Percentiles rank a stretch among this genome's conserved stretches.
Conservation (phyloP, 2,329 filamentous ascomycete species). For the Erysiphe pulchra region DNA sequence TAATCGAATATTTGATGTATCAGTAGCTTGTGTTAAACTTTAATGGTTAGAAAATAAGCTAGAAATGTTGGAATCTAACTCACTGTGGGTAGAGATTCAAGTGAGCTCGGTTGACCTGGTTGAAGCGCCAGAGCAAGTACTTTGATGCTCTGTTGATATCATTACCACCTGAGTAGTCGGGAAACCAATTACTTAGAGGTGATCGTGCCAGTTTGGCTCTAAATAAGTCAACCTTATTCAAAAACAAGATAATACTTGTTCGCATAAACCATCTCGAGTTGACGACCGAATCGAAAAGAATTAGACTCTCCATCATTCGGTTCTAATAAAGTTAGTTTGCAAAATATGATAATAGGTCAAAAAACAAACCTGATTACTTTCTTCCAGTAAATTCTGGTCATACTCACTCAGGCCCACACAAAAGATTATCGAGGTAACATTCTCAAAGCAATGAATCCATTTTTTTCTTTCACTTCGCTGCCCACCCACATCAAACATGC, state of each 20-base stretch:
- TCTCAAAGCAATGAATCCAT: slow-evolving; percentile 99
- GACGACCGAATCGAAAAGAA: slow-evolving; percentile 93
- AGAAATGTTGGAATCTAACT: slow-evolving; percentile 16
- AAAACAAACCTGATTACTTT: slow-evolving; percentile 67
- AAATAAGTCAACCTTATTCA: slow-evolving; percentile 98
- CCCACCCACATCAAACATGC: slow-evolving; percentile 97
- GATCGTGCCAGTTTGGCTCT: slow-evolving; percentile 79
- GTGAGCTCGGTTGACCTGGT: slow-evolving; percentile 90
- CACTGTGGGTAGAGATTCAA: slow-evolving; percentile 95
- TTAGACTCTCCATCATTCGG: slow-evolving; percentile 95
- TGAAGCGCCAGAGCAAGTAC: slow-evolving; percentile 94
- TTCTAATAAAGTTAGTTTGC: slow-evolving; percentile 31
- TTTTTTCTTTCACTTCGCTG: slow-evolving; percentile 96
- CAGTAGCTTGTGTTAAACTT: slow-evolving; percentile 92
- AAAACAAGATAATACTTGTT: slow-evolving; percentile 92
- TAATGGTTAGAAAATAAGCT: slow-evolving; percentile 4
- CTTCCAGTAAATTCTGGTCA: slow-evolving; percentile 86
- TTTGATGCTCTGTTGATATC: slow-evolving; percentile 97
- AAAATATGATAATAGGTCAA: not conserved
- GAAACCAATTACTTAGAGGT: slow-evolving; percentile 83
- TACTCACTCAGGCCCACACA: slow-evolving; percentile 96
- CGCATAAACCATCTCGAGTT: slow-evolving; percentile 99
- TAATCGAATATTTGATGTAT: slow-evolving; percentile 91
- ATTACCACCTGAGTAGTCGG: slow-evolving; percentile 90
- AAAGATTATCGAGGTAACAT: slow-evolving; percentile 98